Conservation (phyloP, 164 flowering plant genomes). For the Stephania yunnanensis region DNA sequence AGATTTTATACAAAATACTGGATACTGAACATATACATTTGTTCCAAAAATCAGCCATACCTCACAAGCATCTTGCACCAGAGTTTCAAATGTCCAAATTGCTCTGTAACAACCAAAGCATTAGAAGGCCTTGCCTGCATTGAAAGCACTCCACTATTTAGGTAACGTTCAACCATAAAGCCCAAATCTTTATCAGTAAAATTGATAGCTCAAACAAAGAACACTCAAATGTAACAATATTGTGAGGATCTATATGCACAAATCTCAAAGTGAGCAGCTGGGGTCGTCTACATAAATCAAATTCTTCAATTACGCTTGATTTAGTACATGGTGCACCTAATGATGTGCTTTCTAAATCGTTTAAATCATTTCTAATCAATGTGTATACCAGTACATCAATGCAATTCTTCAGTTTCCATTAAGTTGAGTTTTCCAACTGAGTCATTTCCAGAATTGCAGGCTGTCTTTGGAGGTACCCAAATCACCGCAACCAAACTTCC, state of each 20-base stretch:
- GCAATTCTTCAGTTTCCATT: too few species aligned
- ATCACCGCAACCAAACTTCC: too few species aligned
- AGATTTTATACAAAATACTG: neutral
- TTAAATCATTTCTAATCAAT: too few species aligned
- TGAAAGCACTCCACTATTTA: neutral
- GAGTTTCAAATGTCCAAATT: slow-evolving; percentile 1
- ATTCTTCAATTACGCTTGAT: too few species aligned
- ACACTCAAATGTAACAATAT: neutral
- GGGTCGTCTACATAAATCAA: too few species aligned
- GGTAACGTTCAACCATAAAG: neutral
- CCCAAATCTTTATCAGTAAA: neutral
- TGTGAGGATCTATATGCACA: neutral
- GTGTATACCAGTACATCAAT: too few species aligned
- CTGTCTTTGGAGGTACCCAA: too few species aligned
- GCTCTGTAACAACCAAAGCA: slow-evolving; percentile 15
- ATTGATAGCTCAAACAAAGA: neutral
- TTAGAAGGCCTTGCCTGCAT: slow-evolving; percentile 15
- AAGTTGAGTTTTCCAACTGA: too few species aligned
- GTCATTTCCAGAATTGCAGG: too few species aligned
- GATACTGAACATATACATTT: neutral
- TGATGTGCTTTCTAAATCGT: too few species aligned
- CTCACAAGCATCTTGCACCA: neutral
- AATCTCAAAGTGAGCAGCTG: too few species aligned
- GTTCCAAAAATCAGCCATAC: neutral
- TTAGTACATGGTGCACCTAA: too few species aligned